Conservation (phyloP, 768 basidiomycete species). For the Lactarius indigo region DNA sequence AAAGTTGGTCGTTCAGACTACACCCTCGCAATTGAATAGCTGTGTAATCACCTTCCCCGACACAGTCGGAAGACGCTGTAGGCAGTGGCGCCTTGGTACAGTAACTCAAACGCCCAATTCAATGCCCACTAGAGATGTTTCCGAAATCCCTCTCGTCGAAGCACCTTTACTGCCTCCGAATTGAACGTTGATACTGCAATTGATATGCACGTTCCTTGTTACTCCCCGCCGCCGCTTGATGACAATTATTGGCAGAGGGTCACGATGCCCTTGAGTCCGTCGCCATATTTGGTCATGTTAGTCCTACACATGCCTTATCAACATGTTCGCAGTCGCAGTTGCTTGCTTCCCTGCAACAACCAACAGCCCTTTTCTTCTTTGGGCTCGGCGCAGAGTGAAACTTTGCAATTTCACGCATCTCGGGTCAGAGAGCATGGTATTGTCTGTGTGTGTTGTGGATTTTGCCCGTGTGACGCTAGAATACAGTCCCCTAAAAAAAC, state of each 20-base stretch:
- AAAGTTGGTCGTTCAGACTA: background rate
- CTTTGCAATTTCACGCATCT: background rate
- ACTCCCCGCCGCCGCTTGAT: background rate
- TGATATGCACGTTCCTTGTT: background rate
- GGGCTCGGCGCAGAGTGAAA: background rate
- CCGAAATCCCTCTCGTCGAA: background rate
- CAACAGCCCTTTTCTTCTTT: background rate
- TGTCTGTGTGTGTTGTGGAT: background rate
- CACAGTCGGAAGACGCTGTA: background rate
- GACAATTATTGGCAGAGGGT: background rate
- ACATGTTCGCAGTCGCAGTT: background rate
- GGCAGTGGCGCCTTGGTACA: background rate
- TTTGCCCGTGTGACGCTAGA: background rate
- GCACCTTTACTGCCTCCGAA: background rate
- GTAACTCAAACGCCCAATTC: background rate
- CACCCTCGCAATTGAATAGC: background rate
- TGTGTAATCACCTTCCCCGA: background rate
- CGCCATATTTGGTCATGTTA: background rate
- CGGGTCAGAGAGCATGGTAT: background rate
- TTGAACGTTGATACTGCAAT: background rate
- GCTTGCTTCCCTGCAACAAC: background rate
- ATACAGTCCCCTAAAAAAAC: background rate
- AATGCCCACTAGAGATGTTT: background rate
- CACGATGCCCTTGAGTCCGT: background rate
- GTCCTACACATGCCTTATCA: background rate